Conservation (phyloP, 2,329 filamentous ascomycete genomes). For the Colletotrichum siamense region DNA sequence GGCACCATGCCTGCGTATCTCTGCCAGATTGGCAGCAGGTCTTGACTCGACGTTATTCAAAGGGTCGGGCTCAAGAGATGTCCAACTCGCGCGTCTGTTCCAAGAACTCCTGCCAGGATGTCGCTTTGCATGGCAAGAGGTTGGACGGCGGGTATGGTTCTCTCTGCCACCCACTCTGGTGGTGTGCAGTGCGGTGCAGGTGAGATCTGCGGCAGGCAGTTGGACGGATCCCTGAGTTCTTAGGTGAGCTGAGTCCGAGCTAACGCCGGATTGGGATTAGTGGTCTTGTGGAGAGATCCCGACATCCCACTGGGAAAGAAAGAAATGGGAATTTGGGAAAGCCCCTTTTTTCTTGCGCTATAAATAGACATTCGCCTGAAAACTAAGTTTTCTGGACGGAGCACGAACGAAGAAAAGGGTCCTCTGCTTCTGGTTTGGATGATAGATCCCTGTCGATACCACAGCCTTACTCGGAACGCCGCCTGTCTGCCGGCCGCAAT, state of each 20-base stretch:
- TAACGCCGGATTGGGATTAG: background rate
- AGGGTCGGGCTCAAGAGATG: background rate
- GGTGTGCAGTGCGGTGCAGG: background rate
- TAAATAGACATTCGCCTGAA: slow-evolving; percentile 1
- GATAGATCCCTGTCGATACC: background rate
- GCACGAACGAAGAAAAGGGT: background rate
- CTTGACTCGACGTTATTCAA: background rate
- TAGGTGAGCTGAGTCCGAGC: slow-evolving; percentile 1
- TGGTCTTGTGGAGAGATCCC: background rate
- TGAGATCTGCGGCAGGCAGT: background rate
- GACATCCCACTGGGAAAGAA: background rate
- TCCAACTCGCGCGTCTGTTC: background rate
- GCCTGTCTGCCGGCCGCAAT: background rate
- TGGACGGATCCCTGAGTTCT: background rate
- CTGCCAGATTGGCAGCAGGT: background rate
- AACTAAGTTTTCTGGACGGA: background rate
- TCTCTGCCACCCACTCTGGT: background rate
- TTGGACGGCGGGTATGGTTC: background rate
- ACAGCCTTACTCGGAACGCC: background rate
- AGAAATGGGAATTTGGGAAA: background rate
- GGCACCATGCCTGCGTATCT: background rate
- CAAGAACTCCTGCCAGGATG: background rate
- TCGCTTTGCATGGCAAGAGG: background rate
- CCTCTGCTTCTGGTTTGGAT: background rate
- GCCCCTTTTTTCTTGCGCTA: background rate